Evolutionary conservation across 2,329 filamentous ascomycete species (phyloP), one percentile per base, ranked within the genome.

Genomic region (Gaeumannomyces tritici): DNA sequence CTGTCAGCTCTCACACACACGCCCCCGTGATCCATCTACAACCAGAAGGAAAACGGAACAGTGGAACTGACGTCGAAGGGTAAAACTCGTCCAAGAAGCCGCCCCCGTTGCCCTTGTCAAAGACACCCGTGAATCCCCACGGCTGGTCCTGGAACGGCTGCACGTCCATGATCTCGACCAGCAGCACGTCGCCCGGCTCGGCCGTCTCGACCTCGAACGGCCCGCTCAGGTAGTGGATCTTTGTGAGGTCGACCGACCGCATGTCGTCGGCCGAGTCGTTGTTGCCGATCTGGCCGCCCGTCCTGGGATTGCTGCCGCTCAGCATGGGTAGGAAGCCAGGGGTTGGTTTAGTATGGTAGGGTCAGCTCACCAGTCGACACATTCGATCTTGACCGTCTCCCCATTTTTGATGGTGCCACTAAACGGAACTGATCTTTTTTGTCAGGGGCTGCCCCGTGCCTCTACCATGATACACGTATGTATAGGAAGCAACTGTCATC

Each of bases 371-470:
- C 91, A 96, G 76, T 96, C 91, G 9, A 95, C 79, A 70, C 93
- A 96, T 79, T 96, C 91, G 67, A 96, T 96, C 75, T 96, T 96
- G 67, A 96, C 92, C 0, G 90, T 90, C 76, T 96, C 93, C 33
- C 88, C 88, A 70, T 93, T 87, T 69, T 89, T 87, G 70, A 97
- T 91, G 1, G 82, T 85, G 35, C 81, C 89, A 60, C 81, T 82
- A 62, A 83, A 85, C 0, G 93, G 93, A 61, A 96, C 90, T 95
- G 64, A 4, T 51, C 24, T n/a, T 9, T 11, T 8, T 51, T 4
- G 42, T 51, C 4, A 51, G 42, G 21, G 4, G 21, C 7, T 2
- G 9, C 21, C 6, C 21, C 42, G 24, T 8, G 3, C 13, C 18
- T 42, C 7, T 15, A 1, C 33, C 18, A 4, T 35, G 33, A 13